phyloP scores from a whole-genome alignment of 805 yeast genomes.

The Pichia pseudocactophila region DNA sequence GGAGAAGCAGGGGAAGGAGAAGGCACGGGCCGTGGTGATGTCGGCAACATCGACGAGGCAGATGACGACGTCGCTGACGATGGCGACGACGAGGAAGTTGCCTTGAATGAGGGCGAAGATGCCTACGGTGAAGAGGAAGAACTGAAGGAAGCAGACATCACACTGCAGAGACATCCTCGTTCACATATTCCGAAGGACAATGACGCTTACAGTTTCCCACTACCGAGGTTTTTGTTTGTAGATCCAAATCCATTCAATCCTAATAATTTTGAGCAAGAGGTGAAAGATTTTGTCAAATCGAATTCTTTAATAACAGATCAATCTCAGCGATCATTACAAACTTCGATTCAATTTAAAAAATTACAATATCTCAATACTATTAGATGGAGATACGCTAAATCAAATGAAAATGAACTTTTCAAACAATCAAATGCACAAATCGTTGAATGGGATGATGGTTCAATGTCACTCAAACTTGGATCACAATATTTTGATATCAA shows the following conservation, averaged over 20 bases:
- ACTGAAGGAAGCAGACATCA: conserved; percentile 30
- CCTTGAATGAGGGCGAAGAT: conserved; percentile 27
- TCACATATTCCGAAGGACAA: conserved; percentile 30
- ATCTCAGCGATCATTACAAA: conserved; percentile 32
- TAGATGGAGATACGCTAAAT: conserved; percentile 87
- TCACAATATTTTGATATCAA: conserved; percentile 77
- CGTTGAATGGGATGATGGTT: conserved; percentile 92
- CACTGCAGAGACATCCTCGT: conserved; percentile 43
- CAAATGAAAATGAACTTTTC: conserved; percentile 59
- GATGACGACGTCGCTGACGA: no score
- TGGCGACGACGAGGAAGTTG: conserved; percentile 17
- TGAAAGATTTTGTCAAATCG: conserved; percentile 34
- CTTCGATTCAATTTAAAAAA: conserved; percentile 29
- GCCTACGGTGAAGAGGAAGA: conserved; percentile 28
- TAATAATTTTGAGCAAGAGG: conserved; percentile 37
- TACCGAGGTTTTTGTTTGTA: conserved; percentile 76
- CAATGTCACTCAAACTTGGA: conserved; percentile 78
- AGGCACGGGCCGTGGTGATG: no score
- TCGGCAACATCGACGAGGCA: no score
- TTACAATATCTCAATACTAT: conserved; percentile 50
- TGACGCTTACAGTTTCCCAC: conserved; percentile 38
- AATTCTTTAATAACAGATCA: conserved; percentile 32
- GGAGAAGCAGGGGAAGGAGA: conserved; percentile 32
- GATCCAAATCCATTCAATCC: conserved; percentile 88
- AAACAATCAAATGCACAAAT: conserved; percentile 87